Evolutionary conservation across 2,329 filamentous ascomycete species (phyloP), one percentile per base, ranked within the genome.

Genomic region (Zasmidium cellare): DNA sequence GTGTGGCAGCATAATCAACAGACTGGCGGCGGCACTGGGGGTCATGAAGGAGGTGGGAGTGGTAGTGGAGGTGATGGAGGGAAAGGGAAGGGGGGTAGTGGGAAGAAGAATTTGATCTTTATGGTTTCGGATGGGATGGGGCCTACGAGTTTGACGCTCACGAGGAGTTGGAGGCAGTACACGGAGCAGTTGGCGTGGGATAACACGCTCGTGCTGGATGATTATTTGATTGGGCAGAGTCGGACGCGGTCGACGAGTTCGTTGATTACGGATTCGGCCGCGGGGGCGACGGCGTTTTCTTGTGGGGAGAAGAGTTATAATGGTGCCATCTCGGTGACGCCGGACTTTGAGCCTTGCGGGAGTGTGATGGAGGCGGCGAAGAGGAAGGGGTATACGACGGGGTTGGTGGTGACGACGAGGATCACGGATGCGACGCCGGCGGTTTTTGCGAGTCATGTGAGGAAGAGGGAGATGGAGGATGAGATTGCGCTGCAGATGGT

Each of bases 121-220:
- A 99, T 99, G 94, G 93, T 99, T 38, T 96, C 91, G 0, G 94
- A 99, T 74, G 94, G 94, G 70, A 99, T 99, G 94, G 94, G 94
- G 0, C 94, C 94, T 7, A 91, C 94, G 9, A 93, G 91, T 67
- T 81, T 99, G 54, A 89, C 89, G 23, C 76, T 99, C 72, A 96
- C 94, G 6, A 84, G 94, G 56, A 90, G 87, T 71, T 99, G 89
- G 78, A 86, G 90, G 65, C 94, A 99, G 75, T 84, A 88, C 66
- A 82, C 87, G 55, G 83, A 90, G 41, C 85, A 82, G 3, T 80
- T 96, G n/a, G 87, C 90, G 0, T 84, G 84, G 65, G 84, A 87
- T 67, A 86, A 96, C 68, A 87, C 87, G 18, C 82, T 99, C 51
- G 82, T 87, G 1, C 83, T 99, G 51, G 94, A 99, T 74, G 82